These are phyloP conservation scores for Drechslerella coelobrocha DNA, from an alignment of 2,329 filamentous ascomycete genomes.

Conservation along the genomic window DNA sequence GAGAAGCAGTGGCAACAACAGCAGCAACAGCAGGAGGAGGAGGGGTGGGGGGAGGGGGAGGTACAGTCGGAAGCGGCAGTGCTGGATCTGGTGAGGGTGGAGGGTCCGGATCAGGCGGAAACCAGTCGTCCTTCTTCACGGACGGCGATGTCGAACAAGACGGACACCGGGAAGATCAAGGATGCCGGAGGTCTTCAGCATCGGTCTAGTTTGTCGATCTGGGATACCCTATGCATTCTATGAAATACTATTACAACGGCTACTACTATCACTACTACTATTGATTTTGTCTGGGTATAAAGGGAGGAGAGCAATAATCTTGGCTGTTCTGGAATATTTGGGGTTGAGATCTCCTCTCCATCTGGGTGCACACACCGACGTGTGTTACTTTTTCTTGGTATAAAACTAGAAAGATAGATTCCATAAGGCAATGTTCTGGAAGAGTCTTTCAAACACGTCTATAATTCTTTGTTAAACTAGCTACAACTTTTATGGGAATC, in stretches of 20 bases:
- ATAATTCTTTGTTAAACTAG: background rate
- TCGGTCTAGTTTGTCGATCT: constrained; percentile 32
- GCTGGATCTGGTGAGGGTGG: constrained; percentile 34
- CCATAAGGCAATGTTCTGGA: background rate
- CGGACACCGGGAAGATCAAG: constrained; percentile 25
- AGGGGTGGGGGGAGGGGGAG: constrained; percentile 18
- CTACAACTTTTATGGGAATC: background rate
- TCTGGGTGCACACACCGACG: background rate
- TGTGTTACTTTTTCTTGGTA: background rate
- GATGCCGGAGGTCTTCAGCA: constrained; percentile 39
- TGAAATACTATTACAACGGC: constrained; percentile 1
- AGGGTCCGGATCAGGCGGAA: constrained; percentile 41
- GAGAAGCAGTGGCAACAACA: constrained; percentile 20
- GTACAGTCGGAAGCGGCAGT: constrained; percentile 19
- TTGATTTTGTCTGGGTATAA: background rate
- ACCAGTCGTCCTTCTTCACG: constrained; percentile 43
- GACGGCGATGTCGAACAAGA: constrained; percentile 40
- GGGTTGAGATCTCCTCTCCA: background rate
- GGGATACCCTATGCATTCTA: constrained; percentile 16
- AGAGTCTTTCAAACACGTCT: background rate
- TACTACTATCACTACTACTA: constrained; percentile 11
- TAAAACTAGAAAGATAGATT: background rate
- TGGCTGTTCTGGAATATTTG: background rate
- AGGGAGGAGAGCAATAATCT: background rate
- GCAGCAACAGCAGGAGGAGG: constrained; percentile 15